Base-by-base conservation (phyloP, 1,139 yeast species). In the Zygoascus hellenicus region DNA sequence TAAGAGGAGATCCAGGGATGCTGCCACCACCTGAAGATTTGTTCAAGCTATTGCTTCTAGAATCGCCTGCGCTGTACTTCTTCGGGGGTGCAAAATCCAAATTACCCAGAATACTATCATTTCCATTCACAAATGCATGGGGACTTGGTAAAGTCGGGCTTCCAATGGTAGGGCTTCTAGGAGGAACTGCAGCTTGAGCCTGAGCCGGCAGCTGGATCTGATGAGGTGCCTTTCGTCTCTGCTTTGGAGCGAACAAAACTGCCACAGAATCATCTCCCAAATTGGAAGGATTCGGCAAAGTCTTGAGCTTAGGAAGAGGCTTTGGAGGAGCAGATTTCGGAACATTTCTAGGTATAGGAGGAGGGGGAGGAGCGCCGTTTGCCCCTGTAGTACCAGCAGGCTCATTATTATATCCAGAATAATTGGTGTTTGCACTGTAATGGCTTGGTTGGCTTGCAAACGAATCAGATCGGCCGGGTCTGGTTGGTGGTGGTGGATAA, bases 21-120 rank as follows among this genome's bases (percentile, higher is more conserved):
- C 17, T 11, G 13, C 45, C 42, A 28, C 42, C 45, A 10, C 29
- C 39, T 2, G 39, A 36, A 11, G 29, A 11, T 14, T 4, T 5
- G 7, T 22, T 22, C 45, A 51, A 32, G 39, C 50, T 41, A 32
- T 50, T 49, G 38, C 51, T 43, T n/a, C 56, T 43, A 22, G 57
- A 51, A 42, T 48, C 49, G 33, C 36, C 30, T 14, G 42, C 41
- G 33, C 43, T 36, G 47, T 51, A 65, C 50, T 61, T 61, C 48
- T 56, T 57, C 5, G 63, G 63, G 1, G 68, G 67, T 9, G 63
- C 58, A 48, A 63, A 65, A 43, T 62, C 66, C 36, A 60, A 52
- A 14, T 59, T 54, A 16, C 62, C 46, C 49, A 57, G 53, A 51
- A 60, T 47, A n/a, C 56, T 58, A 15, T 63, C 58, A 39, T 59